Conservation (phyloP, 495 filamentous ascomycete genomes). For the Hypoxylon lienhwacheense region DNA sequence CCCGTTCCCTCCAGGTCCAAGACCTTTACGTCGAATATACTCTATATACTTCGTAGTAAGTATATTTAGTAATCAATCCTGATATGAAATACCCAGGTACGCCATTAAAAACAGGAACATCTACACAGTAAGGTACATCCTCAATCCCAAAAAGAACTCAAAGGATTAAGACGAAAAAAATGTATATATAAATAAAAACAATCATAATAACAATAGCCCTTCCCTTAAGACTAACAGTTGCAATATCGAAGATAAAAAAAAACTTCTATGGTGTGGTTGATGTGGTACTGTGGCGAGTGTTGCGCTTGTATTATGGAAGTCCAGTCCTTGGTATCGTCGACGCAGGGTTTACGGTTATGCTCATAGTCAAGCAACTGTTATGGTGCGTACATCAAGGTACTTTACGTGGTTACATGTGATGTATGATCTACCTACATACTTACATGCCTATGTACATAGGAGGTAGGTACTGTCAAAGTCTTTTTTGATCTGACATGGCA, state of each 20-base stretch:
- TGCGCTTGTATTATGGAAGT: slow-evolving; percentile 10
- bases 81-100: too few relatives aligned
- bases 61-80: neutral
- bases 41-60: too few relatives aligned
- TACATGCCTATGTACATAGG: too few relatives aligned
- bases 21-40: too few relatives aligned
- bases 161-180: too few relatives aligned
- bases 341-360: neutral
- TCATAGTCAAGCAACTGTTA: slow-evolving; percentile 11
- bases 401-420: slow-evolving; percentile 1
- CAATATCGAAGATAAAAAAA: slow-evolving; percentile 19
- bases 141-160: too few relatives aligned
- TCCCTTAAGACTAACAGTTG: slow-evolving; percentile 6
- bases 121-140: neutral
- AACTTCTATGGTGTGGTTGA: slow-evolving; percentile 19
- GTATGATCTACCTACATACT: too few relatives aligned
- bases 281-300: slow-evolving; percentile 30
- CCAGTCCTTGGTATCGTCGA: slow-evolving; percentile 31
- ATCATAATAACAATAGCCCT: too few relatives aligned
- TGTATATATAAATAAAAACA: slow-evolving; percentile 3
- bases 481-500: slow-evolving; percentile 1
- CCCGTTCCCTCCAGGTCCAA: too few relatives aligned
- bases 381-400: neutral
- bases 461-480: too few relatives aligned
- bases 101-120: slow-evolving; percentile 11